A percentile compares a stretch with the other conserved stretches of the same genome.
These are phyloP conservation scores for Hanseniaspora lindneri DNA, from an alignment of 805 yeast species.

Conservation along the genomic window DNA sequence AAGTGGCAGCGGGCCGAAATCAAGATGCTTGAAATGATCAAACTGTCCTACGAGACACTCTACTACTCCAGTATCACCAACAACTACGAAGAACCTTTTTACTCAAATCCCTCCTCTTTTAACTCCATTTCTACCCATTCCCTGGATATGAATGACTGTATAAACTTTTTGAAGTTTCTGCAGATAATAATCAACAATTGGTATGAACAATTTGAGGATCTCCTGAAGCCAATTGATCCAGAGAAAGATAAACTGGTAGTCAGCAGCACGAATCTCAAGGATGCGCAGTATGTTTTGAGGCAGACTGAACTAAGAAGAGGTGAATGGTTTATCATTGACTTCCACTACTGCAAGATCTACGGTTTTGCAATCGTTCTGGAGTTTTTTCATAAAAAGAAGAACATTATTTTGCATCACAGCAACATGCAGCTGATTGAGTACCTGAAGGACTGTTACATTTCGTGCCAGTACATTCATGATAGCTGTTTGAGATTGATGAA, in stretches of 20 bases:
- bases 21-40: slow-evolving; percentile 64
- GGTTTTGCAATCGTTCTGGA: slow-evolving; percentile 28
- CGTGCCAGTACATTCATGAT: slow-evolving; percentile 11
- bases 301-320: slow-evolving; percentile 38
- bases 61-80: slow-evolving; percentile 32
- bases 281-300: slow-evolving; percentile 28
- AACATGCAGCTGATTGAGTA: slow-evolving; percentile 12
- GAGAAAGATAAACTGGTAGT: slow-evolving; percentile 30
- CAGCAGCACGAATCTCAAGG: slow-evolving; percentile 21
- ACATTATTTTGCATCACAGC: slow-evolving; percentile 10
- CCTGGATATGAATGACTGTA: slow-evolving; percentile 47
- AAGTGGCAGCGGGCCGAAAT: slow-evolving; percentile 57
- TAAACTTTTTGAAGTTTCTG: slow-evolving; percentile 59
- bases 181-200: slow-evolving; percentile 70
- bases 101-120: slow-evolving; percentile 8
- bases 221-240: slow-evolving; percentile 40
- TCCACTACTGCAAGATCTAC: slow-evolving; percentile 70
- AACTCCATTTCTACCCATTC: slow-evolving; percentile 10
- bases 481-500: slow-evolving; percentile 36
- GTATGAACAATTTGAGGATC: slow-evolving; percentile 50
- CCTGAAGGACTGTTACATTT: slow-evolving; percentile 8
- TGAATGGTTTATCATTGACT: slow-evolving; percentile 70
- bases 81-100: slow-evolving; percentile 12
- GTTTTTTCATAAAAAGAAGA: slow-evolving; percentile 10
- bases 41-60: slow-evolving; percentile 72